Evolutionary conservation across 495 filamentous ascomycete species (phyloP).

Genomic region (Rostrohypoxylon terebratum): DNA sequence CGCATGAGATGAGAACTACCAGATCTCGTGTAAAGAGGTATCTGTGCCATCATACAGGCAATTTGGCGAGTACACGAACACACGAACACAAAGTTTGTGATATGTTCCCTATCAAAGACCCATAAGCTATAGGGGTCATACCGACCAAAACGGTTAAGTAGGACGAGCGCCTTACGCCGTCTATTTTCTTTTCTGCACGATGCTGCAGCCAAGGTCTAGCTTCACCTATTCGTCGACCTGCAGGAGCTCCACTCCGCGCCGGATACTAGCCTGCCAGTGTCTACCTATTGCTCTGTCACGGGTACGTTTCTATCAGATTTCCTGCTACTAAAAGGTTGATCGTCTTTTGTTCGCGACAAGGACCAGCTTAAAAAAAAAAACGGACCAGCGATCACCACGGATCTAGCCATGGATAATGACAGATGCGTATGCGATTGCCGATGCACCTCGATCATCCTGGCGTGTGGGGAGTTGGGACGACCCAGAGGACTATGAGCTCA

Average conservation of each 20-base stretch:
- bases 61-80: background rate
- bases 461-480: slow-evolving; percentile 44
- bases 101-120: slow-evolving; percentile 40
- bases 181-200: slow-evolving; percentile 48
- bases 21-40: slow-evolving; percentile 42
- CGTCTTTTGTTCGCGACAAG: slow-evolving; percentile 38
- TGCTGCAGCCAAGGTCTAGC: slow-evolving; percentile 49
- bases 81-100: slow-evolving; percentile 45
- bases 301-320: slow-evolving; percentile 45
- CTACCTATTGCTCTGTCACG: slow-evolving; percentile 32
- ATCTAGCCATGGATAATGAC: slow-evolving; percentile 47
- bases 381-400: slow-evolving; percentile 37
- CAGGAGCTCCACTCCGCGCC: slow-evolving; percentile 44
- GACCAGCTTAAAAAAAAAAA: slow-evolving; percentile 15
- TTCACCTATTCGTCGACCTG: slow-evolving; percentile 51
- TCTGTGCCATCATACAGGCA: slow-evolving; percentile 40
- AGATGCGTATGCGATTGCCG: slow-evolving; percentile 45
- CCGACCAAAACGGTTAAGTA: slow-evolving; percentile 47
- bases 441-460: slow-evolving; percentile 35
- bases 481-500: slow-evolving; percentile 42
- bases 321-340: slow-evolving; percentile 42
- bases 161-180: slow-evolving; percentile 45
- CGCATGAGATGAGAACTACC: slow-evolving; percentile 19
- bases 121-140: slow-evolving; percentile 29
- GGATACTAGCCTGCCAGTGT: slow-evolving; percentile 37